phyloP scores from a whole-genome alignment of 2,329 filamentous ascomycete genomes.

The Claviceps quebecensis region DNA sequence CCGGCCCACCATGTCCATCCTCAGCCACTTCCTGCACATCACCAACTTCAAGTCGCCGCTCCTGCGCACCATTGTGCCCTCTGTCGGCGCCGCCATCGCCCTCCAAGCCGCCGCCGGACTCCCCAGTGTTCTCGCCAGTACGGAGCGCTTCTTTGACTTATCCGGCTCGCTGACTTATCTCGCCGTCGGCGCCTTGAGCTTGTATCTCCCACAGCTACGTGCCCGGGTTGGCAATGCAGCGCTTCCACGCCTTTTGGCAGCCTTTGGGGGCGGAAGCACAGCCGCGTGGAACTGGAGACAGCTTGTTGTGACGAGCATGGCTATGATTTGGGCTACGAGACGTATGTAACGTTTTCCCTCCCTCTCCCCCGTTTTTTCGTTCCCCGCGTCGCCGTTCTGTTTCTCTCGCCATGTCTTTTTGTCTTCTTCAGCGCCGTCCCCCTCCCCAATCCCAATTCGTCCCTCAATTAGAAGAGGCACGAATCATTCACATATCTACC shows the following conservation, averaged over 20 bases:
- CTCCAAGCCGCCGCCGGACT: slow-evolving; percentile 48
- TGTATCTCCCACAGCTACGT: slow-evolving; percentile 46
- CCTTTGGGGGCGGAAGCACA: slow-evolving; percentile 7
- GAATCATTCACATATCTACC: no score
- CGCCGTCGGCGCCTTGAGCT: slow-evolving; percentile 45
- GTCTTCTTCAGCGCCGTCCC: no score
- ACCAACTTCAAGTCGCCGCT: slow-evolving; percentile 50
- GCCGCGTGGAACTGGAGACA: slow-evolving; percentile 44
- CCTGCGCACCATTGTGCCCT: slow-evolving; percentile 47
- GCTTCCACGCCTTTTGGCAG: slow-evolving; percentile 13
- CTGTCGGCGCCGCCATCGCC: slow-evolving; percentile 46
- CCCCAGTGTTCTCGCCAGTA: slow-evolving; percentile 44
- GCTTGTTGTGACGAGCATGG: slow-evolving; percentile 24
- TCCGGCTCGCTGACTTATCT: slow-evolving; percentile 54
- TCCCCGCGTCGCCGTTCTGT: no score
- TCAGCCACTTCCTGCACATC: slow-evolving; percentile 36
- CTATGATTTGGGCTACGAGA: slow-evolving; percentile 44
- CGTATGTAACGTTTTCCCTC: slow-evolving; percentile 23
- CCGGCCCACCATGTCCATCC: slow-evolving; percentile 17
- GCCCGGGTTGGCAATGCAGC: slow-evolving; percentile 29
- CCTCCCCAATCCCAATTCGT: no score
- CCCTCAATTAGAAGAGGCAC: no score
- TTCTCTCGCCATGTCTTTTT: no score
- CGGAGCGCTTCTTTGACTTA: slow-evolving; percentile 55
- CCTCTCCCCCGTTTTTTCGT: no score